Percentiles rank a stretch among this genome's conserved stretches.
phyloP scores from a whole-genome alignment of 1,284 basidiomycete species.

The Boletus holoroseus region DNA sequence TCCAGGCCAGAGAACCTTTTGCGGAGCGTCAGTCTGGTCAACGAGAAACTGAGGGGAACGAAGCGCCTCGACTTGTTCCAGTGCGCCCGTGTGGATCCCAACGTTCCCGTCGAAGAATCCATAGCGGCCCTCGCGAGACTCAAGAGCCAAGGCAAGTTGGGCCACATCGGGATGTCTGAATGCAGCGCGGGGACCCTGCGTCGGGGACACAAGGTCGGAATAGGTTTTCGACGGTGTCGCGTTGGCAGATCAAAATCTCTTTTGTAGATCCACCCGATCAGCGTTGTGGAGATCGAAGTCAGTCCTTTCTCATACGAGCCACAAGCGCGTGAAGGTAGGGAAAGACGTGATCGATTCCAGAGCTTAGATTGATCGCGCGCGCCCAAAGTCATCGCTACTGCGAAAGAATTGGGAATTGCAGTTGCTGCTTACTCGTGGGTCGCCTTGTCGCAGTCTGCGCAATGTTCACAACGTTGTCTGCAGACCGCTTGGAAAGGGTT shows the following conservation, averaged over 20 bases:
- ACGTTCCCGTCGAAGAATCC: slow-evolving; percentile 35
- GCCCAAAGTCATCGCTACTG: slow-evolving; percentile 35
- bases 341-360: not conserved
- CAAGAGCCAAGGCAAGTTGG: slow-evolving; percentile 41
- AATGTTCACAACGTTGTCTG: not conserved
- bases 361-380: slow-evolving; percentile 20
- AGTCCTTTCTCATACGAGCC: slow-evolving; percentile 46
- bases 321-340: slow-evolving; percentile 36
- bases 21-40: slow-evolving; percentile 37
- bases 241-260: not conserved
- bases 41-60: slow-evolving; percentile 40
- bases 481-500: slow-evolving; percentile 54
- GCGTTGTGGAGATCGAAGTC: slow-evolving; percentile 49
- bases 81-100: slow-evolving; percentile 37
- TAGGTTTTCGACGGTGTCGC: not conserved
- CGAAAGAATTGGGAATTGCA: slow-evolving; percentile 45
- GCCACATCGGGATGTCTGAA: slow-evolving; percentile 51
- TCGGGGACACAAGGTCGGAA: slow-evolving; percentile 38
- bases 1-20: slow-evolving; percentile 35
- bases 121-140: slow-evolving; percentile 33
- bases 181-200: slow-evolving; percentile 44
- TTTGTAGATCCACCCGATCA: slow-evolving; percentile 41
- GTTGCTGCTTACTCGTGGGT: slow-evolving; percentile 52
- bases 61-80: slow-evolving; percentile 49
- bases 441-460: not conserved